Percentiles rank a stretch among this genome's conserved stretches.
These are phyloP conservation scores for Hortiboletus campestris DNA, from an alignment of 768 basidiomycete genomes.

Conservation along the genomic window DNA sequence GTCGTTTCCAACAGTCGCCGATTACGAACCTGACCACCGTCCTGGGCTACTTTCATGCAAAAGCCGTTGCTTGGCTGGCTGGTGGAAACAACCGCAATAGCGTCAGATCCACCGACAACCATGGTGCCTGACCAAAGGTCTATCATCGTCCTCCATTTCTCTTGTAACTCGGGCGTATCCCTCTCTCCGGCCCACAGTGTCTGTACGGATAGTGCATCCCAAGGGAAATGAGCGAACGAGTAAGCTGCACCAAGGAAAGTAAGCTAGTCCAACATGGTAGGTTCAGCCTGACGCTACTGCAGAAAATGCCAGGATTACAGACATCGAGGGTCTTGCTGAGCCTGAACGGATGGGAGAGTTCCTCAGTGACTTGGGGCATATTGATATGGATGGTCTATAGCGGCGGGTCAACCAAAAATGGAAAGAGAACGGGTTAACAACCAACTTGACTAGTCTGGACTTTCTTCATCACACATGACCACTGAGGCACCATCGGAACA, in stretches of 20 bases:
- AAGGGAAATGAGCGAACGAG: conserved; percentile 48
- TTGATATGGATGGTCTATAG: background rate
- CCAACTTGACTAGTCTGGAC: background rate
- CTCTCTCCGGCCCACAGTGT: conserved; percentile 37
- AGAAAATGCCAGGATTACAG: conserved; percentile 25
- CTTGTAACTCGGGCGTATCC: conserved; percentile 29
- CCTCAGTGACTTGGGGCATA: conserved; percentile 7
- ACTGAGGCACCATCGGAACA: conserved; percentile 17
- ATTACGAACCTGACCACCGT: conserved; percentile 18
- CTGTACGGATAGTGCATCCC: conserved; percentile 36
- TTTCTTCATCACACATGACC: conserved; percentile 21
- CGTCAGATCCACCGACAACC: conserved; percentile 43
- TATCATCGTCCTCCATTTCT: conserved; percentile 47
- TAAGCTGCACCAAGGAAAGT: conserved; percentile 35
- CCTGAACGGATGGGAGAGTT: conserved; percentile 35
- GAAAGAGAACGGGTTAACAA: conserved; percentile 10
- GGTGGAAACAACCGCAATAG: conserved; percentile 39
- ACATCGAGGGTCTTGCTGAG: conserved; percentile 46
- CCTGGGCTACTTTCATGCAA: conserved; percentile 36
- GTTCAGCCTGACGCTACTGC: conserved; percentile 10
- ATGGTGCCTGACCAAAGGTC: conserved; percentile 50
- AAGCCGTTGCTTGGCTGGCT: conserved; percentile 18
- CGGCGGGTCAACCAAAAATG: conserved; percentile 18
- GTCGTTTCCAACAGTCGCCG: background rate
- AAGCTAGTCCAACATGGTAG: conserved; percentile 14